Percentiles rank a stretch among this genome's conserved stretches.
phyloP scores from a whole-genome alignment of 345 rosid genomes.

The Brassica juncea region DNA sequence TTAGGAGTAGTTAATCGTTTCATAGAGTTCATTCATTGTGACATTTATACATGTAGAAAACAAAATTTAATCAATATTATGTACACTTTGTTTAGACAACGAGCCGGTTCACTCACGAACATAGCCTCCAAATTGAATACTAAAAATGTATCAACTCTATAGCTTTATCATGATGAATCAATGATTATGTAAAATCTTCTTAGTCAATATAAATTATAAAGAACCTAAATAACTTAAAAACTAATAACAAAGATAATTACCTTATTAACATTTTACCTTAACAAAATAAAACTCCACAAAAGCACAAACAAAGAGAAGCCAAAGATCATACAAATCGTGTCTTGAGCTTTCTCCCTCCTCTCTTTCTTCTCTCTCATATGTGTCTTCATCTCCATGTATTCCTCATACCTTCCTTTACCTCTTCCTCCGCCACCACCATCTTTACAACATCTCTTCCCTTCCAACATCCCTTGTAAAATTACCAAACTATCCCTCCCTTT shows the following conservation, averaged over 20 bases:
- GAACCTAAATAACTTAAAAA: too few species aligned
- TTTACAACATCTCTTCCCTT: conserved; percentile 49
- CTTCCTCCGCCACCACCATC: conserved; percentile 23
- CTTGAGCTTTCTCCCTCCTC: conserved; percentile 41
- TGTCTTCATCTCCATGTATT: conserved; percentile 46
- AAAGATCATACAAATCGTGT: conserved; percentile 40
- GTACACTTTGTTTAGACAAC: too few species aligned
- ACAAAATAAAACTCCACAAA: conserved; percentile 57
- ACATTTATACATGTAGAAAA: too few species aligned
- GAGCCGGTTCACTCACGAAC: too few species aligned
- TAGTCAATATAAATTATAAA: too few species aligned
- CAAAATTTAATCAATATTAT: too few species aligned
- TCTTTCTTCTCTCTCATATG: conserved; percentile 42
- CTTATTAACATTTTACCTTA: conserved; percentile 37
- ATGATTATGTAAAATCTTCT: too few species aligned
- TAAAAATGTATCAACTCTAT: too few species aligned
- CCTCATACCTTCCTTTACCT: conserved; percentile 39
- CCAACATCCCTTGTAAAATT: conserved; percentile 51
- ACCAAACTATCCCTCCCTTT: conserved; percentile 72
- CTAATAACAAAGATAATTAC: background rate
- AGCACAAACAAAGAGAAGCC: conserved; percentile 54
- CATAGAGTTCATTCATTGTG: too few species aligned
- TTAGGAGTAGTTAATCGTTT: too few species aligned
- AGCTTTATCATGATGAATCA: too few species aligned
- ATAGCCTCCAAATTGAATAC: too few species aligned